Percentiles rank a stretch among this genome's conserved stretches.
These are phyloP conservation scores for Westerdykella ornata DNA, from an alignment of 2,329 filamentous ascomycete genomes.

Conservation along the genomic window DNA sequence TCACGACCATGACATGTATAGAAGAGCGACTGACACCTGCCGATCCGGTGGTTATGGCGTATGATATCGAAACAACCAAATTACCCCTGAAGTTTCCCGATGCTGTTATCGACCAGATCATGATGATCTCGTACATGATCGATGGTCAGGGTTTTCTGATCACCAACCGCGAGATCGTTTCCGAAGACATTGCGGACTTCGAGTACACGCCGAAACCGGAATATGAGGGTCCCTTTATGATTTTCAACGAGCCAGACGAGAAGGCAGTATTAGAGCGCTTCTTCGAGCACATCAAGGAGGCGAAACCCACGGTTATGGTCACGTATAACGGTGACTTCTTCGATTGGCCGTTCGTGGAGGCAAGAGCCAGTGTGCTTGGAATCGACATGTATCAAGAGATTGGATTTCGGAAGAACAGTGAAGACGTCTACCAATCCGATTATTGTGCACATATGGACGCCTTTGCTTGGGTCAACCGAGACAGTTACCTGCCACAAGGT, in stretches of 20 bases:
- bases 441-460: slow-evolving; percentile 99
- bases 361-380: slow-evolving; percentile 83
- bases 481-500: slow-evolving; percentile 94
- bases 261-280: slow-evolving; percentile 83
- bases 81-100: slow-evolving; percentile 95
- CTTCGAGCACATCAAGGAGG: slow-evolving; percentile 92
- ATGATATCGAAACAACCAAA: slow-evolving; percentile 97
- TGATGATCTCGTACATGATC: slow-evolving; percentile 99
- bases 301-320: slow-evolving; percentile 89
- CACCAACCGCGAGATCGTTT: slow-evolving; percentile 95
- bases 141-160: slow-evolving; percentile 97
- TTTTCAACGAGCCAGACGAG: slow-evolving; percentile 96
- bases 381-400: slow-evolving; percentile 99
- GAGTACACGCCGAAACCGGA: slow-evolving; percentile 97
- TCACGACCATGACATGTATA: slow-evolving; percentile 74
- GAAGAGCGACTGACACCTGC: slow-evolving; percentile 83
- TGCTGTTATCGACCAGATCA: slow-evolving; percentile 87
- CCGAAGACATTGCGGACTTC: slow-evolving; percentile 94
- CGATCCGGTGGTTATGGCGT: slow-evolving; percentile 97
- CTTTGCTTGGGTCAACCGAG: slow-evolving; percentile 97
- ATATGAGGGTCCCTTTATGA: slow-evolving; percentile 90
- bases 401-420: slow-evolving; percentile 88
- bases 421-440: slow-evolving; percentile 93
- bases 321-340: slow-evolving; percentile 99
- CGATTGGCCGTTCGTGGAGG: slow-evolving; percentile 98